Base-by-base conservation (phyloP, 2,329 filamentous ascomycete species). In the Fusarium nurragi region DNA sequence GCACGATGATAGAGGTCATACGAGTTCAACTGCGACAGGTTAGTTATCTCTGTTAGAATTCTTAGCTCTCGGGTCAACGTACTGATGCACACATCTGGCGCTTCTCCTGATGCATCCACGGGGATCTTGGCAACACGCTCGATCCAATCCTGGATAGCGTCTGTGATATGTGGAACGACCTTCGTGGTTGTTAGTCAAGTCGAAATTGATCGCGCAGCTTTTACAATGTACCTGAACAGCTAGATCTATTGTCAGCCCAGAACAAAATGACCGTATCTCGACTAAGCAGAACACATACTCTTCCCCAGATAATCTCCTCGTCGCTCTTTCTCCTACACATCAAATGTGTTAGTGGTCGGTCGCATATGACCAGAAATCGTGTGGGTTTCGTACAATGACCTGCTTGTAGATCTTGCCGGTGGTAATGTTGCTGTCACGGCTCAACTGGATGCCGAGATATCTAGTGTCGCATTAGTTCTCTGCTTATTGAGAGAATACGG, bases 341-440 rank as follows among this genome's bases (percentile, higher is more conserved):
- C 21, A 53, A 22, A 38, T 23, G 19, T 34, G 44, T 58, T 22
- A 60, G 21, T 39, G 12, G 16, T 43, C 2, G 13, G 14, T 52
- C 32, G 21, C 12, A 4, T 28, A 13, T 36, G 37, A 23, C 6
- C 19, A 4, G 10, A 10, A 6, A 28, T 56, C 21, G 28, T 5
- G 32, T 13, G n/a, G 41, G 19, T 40, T 36, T 52, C 85, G 83
- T 74, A 90, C 84, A 71, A 97, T 93, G 51, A 97, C 94, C 72
- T 91, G 88, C 74, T 92, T 85, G 80, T 97, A 98, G 70, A 98
- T 93, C 82, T 98, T 97, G 75, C 95, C 95, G 7, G 94, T 97
- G 5, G 95, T 99, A 78, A 99, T 97, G 79, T 98, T 98, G 82
- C 94, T 93, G 71, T 97, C 93, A 62, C 89, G 84, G 10, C 88